phyloP scores from a whole-genome alignment of 2,329 filamentous ascomycete species.

The Aspergillus carbonarius region DNA sequence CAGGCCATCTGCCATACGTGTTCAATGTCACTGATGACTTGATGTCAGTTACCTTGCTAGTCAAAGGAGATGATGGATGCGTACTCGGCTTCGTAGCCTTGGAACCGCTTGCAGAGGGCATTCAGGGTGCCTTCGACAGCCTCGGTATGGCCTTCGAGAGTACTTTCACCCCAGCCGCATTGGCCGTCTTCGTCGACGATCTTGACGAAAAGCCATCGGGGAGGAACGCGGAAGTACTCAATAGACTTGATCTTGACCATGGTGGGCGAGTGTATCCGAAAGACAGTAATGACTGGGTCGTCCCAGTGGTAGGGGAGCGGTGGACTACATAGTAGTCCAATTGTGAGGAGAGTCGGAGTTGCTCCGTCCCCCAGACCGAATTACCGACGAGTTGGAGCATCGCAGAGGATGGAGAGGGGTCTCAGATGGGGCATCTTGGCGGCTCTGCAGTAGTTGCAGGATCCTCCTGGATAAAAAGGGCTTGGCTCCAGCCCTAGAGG shows the following conservation, averaged over 20 bases:
- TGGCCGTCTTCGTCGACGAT: slow-evolving; percentile 65
- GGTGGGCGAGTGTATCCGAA: neutral
- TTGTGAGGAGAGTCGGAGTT: slow-evolving; percentile 9
- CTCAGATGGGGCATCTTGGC: neutral
- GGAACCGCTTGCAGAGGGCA: slow-evolving; percentile 61
- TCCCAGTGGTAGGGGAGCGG: neutral
- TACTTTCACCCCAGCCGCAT: slow-evolving; percentile 72
- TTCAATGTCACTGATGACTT: slow-evolving; percentile 64
- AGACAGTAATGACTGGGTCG: neutral
- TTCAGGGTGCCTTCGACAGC: slow-evolving; percentile 72
- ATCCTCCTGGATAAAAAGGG: neutral
- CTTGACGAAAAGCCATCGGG: slow-evolving; percentile 77
- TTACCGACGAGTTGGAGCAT: slow-evolving; percentile 6
- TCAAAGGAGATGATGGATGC: slow-evolving; percentile 12
- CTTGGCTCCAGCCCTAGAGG: neutral
- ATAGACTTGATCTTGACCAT: slow-evolving; percentile 66
- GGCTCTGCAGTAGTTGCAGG: neutral
- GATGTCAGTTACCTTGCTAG: neutral
- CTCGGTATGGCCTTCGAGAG: slow-evolving; percentile 70
- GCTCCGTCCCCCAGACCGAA: slow-evolving; percentile 12
- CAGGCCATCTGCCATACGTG: slow-evolving; percentile 76
- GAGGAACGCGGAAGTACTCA: slow-evolving; percentile 73
- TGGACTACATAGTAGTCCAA: neutral
- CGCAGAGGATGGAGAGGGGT: neutral
- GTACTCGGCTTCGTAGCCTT: slow-evolving; percentile 70